Percentiles rank a stretch among this genome's conserved stretches.
These are phyloP conservation scores for Nitzschia inconspicua DNA, from an alignment of 108 stramenopile genomes.

Conservation along the genomic window DNA sequence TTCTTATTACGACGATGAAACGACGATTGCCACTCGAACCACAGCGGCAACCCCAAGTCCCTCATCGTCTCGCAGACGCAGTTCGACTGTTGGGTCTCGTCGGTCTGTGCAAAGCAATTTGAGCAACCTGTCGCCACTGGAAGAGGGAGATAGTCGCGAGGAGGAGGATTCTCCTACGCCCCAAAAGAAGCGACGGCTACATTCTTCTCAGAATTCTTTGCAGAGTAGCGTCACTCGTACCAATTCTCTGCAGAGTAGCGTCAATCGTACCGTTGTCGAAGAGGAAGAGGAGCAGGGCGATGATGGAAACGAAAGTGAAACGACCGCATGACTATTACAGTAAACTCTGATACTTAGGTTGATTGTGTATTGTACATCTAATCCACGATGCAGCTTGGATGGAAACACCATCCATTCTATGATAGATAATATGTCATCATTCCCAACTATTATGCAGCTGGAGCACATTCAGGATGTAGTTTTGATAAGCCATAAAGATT, in stretches of 20 bases:
- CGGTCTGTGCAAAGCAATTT: not conserved
- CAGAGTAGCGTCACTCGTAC: not conserved
- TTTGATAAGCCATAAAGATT: conserved; percentile 51
- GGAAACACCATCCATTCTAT: too few species aligned
- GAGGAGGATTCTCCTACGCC: conserved; percentile 3
- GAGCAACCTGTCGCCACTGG: conserved; percentile 13
- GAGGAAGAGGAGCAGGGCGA: conserved; percentile 2
- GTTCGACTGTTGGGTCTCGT: not conserved
- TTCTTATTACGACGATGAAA: not conserved
- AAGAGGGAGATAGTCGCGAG: conserved; percentile 3
- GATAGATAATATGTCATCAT: too few species aligned
- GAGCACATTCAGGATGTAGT: conserved; percentile 55
- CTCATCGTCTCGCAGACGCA: conserved; percentile 2
- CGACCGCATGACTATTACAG: too few species aligned
- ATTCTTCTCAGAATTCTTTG: not conserved
- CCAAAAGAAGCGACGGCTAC: conserved; percentile 1
- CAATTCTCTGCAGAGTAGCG: not conserved
- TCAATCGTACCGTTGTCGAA: not conserved
- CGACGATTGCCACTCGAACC: not conserved
- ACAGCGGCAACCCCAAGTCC: not conserved
- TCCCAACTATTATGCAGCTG: conserved; percentile 44
- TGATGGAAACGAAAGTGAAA: too few species aligned
- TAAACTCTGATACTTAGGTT: too few species aligned
- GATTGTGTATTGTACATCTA: too few species aligned
- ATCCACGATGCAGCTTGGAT: too few species aligned